These are phyloP conservation scores for Neofusicoccum cordaticola DNA, from an alignment of 2,329 filamentous ascomycete species.

Conservation along the genomic window DNA sequence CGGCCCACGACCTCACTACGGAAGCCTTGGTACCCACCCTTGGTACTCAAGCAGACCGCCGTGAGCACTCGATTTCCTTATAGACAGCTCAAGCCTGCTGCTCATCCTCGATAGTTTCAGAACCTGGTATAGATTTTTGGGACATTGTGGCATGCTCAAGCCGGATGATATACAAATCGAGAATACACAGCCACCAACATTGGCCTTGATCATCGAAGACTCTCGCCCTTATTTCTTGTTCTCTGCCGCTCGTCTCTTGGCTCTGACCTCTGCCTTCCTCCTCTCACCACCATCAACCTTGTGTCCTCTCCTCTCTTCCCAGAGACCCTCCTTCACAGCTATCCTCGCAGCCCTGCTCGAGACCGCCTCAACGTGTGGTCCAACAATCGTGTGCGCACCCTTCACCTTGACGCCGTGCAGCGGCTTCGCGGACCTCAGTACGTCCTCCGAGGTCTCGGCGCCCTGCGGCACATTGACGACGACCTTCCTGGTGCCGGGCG, in stretches of 20 bases:
- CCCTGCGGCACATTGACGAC: slow-evolving; percentile 59
- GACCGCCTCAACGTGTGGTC: slow-evolving; percentile 69
- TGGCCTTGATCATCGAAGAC: not conserved
- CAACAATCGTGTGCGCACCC: slow-evolving; percentile 67
- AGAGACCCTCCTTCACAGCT: slow-evolving; percentile 78
- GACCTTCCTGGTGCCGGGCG: slow-evolving; percentile 55
- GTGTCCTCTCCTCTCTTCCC: slow-evolving; percentile 80
- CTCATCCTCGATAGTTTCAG: not conserved
- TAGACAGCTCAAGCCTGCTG: not conserved
- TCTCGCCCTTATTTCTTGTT: slow-evolving; percentile 57
- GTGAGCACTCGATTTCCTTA: no score
- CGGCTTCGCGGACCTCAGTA: not conserved
- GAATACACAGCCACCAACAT: not conserved
- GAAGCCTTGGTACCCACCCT: no score
- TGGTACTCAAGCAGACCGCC: no score
- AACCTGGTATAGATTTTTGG: not conserved
- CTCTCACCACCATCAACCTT: slow-evolving; percentile 98
- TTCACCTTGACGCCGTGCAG: slow-evolving; percentile 61
- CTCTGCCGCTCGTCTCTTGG: slow-evolving; percentile 79
- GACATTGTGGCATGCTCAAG: not conserved
- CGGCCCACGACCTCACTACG: no score
- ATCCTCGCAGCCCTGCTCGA: slow-evolving; percentile 66
- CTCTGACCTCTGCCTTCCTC: slow-evolving; percentile 77
- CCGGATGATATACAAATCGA: not conserved
- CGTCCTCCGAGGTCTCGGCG: slow-evolving; percentile 27